Base-by-base conservation (phyloP, 108 stramenopile species). In the Pinguiococcus pyrenoidosus region DNA sequence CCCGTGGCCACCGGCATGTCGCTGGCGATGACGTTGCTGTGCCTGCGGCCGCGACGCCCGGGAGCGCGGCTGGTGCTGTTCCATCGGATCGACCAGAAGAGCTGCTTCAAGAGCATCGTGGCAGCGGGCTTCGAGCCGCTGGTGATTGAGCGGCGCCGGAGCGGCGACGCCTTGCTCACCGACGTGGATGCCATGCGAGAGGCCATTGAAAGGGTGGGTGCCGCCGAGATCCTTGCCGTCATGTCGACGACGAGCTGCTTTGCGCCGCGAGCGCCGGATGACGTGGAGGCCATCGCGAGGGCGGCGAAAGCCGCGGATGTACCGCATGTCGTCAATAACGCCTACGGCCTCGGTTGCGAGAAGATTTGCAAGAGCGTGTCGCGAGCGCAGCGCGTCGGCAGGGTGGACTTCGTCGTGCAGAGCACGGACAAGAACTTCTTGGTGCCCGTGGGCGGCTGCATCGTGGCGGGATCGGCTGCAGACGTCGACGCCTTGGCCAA, bases 341-440 rank as follows among this genome's bases (percentile, higher is more conserved):
- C 98, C 37, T 99, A 96, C 59, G 98, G 98, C 28, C 64, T 95
- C 16, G 94, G 96, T 66, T 93, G 92, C 51, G 49, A 6, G 2
- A 28, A 29, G 0, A 23, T n/a, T 5, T 8, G 14, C 39, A 16
- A 16, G 9, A 16, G 16, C 16, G 5, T 27, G 17, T 18, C 10
- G 12, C 21, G 45, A 45, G 36, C 45, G 45, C 8, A 56, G 46
- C 45, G 37, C 45, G 69, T 89, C n/a, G 89, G 89, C 6, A 72
- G 85, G 17, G 96, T 98, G 1, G 96, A 98, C 75, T 85, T 85
- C 39, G 74, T 99, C 20, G 85, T 99, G 12, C 89, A 85, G 51
- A 87, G 85, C 21, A 92, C 90, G 0, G 98, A 99, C 64, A 99
- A 99, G 70, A 99, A 96, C 54, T 93, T 99, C 73, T 45, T 93